Conservation (phyloP, 257 asterid species). For the Catharanthus roseus region DNA sequence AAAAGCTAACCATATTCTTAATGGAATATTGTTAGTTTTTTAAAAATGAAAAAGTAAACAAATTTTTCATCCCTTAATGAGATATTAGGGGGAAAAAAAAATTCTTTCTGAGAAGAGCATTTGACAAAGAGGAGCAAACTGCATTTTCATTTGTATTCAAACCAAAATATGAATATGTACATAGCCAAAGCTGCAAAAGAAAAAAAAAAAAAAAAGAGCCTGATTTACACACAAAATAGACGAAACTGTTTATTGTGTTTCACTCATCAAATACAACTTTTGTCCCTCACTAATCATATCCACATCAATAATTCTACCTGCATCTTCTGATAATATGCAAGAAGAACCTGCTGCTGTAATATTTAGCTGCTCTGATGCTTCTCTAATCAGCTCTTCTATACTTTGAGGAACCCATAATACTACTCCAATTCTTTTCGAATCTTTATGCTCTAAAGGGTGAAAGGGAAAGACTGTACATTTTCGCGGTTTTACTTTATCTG, state of each 20-base stretch:
- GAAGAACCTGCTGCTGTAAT: conserved; percentile 31
- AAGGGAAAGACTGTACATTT: conserved; percentile 80
- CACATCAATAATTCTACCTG: conserved; percentile 60
- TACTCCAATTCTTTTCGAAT: conserved; percentile 49
- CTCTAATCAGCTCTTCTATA: conserved; percentile 55
- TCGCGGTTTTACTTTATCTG: conserved; percentile 44
- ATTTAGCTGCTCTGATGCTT: conserved; percentile 44
- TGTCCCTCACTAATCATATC: conserved; percentile 67
- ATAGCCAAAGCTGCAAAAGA: not conserved
- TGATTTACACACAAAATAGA: not conserved
- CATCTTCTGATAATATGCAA: conserved; percentile 67
- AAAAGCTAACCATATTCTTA: not conserved
- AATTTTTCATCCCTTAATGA: too few species aligned
- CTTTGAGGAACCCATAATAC: conserved; percentile 73
- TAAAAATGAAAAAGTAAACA: too few species aligned
- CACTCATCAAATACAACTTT: conserved; percentile 47
- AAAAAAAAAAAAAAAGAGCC: not conserved
- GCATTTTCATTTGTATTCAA: not conserved
- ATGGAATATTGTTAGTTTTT: not conserved
- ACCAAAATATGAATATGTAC: not conserved
- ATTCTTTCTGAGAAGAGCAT: too few species aligned
- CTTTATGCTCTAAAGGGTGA: conserved; percentile 63
- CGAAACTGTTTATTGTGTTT: conserved; percentile 22
- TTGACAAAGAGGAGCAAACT: too few species aligned
- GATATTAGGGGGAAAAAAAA: not conserved